phyloP scores from a whole-genome alignment of 2,329 filamentous ascomycete species.

The Fusarium scirpi region DNA sequence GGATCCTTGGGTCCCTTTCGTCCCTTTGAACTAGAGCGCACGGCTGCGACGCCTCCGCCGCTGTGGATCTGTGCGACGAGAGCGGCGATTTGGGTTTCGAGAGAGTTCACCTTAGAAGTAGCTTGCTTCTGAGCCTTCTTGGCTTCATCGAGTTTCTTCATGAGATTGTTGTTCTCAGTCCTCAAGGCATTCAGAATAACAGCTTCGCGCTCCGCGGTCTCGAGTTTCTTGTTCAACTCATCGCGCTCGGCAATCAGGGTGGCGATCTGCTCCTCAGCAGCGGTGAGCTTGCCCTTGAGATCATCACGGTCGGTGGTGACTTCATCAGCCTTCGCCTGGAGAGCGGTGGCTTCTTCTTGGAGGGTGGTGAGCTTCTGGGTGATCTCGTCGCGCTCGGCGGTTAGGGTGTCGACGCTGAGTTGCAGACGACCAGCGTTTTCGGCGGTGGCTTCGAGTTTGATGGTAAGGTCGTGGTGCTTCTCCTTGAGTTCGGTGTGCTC shows the following conservation, averaged over 20 bases:
- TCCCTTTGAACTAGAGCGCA: constrained; percentile 23
- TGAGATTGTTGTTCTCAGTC: constrained; percentile 44
- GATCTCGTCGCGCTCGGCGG: constrained; percentile 43
- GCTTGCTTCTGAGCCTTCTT: constrained; percentile 42
- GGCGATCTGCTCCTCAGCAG: constrained; percentile 29
- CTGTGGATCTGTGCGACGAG: constrained; percentile 41
- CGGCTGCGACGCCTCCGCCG: not conserved
- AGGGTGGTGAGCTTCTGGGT: constrained; percentile 39
- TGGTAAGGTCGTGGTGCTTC: constrained; percentile 22
- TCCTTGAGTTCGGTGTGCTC: constrained; percentile 41
- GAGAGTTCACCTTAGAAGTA: constrained; percentile 30
- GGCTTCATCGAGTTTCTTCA: constrained; percentile 42
- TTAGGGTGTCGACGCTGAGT: constrained; percentile 17
- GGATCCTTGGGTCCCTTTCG: constrained; percentile 42
- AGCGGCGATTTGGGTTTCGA: constrained; percentile 39
- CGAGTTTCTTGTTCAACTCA: constrained; percentile 40
- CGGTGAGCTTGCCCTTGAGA: constrained; percentile 28
- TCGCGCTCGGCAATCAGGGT: constrained; percentile 26
- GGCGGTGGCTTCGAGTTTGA: constrained; percentile 22
- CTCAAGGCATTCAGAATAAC: constrained; percentile 38
- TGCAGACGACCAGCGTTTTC: constrained; percentile 24
- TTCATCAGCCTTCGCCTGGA: constrained; percentile 33
- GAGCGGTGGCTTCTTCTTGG: constrained; percentile 29
- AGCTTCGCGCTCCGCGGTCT: constrained; percentile 38
- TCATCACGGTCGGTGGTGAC: constrained; percentile 37